These are phyloP conservation scores for Aspergillus mulundensis DNA, from an alignment of 495 filamentous ascomycete species.

Conservation along the genomic window DNA sequence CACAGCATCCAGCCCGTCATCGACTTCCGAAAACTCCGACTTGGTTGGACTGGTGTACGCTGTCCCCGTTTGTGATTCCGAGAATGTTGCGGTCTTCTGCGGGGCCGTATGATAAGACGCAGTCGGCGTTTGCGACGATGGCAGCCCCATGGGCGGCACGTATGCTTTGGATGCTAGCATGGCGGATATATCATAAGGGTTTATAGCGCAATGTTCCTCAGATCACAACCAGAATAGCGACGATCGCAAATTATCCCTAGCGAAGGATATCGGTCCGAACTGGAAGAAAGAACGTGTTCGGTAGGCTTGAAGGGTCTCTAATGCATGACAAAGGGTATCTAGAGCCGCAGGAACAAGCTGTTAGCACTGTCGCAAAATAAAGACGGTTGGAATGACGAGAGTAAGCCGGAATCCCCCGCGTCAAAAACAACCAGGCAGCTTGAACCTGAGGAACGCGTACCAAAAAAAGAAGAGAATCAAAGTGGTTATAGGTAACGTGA, in stretches of 20 bases:
- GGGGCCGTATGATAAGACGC: constrained; percentile 48
- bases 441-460: background rate
- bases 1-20: constrained; percentile 55
- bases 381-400: background rate
- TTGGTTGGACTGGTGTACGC: constrained; percentile 84
- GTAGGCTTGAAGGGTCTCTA: constrained; percentile 9
- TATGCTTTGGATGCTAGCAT: constrained; percentile 89
- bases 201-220: background rate
- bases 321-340: constrained; percentile 16
- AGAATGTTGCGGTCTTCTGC: constrained; percentile 50
- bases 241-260: background rate
- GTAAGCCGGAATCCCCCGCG: constrained; percentile 1
- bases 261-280: background rate
- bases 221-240: background rate
- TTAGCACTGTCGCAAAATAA: constrained; percentile 8
- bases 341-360: background rate
- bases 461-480: background rate
- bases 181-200: constrained; percentile 26
- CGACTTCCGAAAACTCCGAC: constrained; percentile 86
- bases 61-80: constrained; percentile 54
- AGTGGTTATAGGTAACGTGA: background rate
- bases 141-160: constrained; percentile 56
- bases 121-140: constrained; percentile 51
- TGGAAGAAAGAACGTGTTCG: constrained; percentile 2
- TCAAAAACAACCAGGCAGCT: background rate